phyloP scores from a whole-genome alignment of 345 rosid genomes.

The Eucalyptus curtisii region DNA sequence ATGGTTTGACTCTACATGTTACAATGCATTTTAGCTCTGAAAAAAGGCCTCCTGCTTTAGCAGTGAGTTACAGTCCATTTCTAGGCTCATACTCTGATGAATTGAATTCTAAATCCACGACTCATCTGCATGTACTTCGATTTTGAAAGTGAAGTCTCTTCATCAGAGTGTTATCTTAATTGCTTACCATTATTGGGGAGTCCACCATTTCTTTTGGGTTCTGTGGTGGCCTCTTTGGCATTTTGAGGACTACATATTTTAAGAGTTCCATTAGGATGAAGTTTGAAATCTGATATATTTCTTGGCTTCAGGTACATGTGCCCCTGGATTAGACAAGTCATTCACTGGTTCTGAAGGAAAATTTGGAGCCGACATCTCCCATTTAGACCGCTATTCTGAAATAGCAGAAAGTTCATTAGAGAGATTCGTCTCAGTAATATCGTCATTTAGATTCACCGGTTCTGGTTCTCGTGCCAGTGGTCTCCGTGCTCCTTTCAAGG shows the following conservation, averaged over 20 bases:
- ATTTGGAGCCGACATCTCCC: conserved; percentile 77
- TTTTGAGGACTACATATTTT: not conserved
- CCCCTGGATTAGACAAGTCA: conserved; percentile 13
- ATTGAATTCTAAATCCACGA: not conserved
- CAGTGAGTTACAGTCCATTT: not conserved
- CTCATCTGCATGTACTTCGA: not conserved
- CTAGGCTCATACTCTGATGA: not conserved
- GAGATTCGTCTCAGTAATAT: conserved; percentile 59
- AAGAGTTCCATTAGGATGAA: not conserved
- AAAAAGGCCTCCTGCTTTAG: not conserved
- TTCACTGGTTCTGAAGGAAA: conserved; percentile 11
- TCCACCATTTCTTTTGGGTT: not conserved
- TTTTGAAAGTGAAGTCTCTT: not conserved
- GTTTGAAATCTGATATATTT: not conserved
- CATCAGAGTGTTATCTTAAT: not conserved
- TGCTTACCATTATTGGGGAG: not conserved
- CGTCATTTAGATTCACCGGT: conserved; percentile 45
- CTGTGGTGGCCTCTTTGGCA: not conserved
- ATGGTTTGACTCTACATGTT: not conserved
- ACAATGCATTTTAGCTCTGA: not conserved
- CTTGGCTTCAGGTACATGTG: conserved; percentile 9
- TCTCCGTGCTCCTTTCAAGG: conserved; percentile 82
- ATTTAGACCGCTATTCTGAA: conserved; percentile 45
- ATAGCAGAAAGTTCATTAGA: conserved; percentile 87
- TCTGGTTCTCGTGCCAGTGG: conserved; percentile 92